These are phyloP conservation scores for Amanita pseudoporphyria DNA, from an alignment of 768 basidiomycete genomes.

Conservation along the genomic window DNA sequence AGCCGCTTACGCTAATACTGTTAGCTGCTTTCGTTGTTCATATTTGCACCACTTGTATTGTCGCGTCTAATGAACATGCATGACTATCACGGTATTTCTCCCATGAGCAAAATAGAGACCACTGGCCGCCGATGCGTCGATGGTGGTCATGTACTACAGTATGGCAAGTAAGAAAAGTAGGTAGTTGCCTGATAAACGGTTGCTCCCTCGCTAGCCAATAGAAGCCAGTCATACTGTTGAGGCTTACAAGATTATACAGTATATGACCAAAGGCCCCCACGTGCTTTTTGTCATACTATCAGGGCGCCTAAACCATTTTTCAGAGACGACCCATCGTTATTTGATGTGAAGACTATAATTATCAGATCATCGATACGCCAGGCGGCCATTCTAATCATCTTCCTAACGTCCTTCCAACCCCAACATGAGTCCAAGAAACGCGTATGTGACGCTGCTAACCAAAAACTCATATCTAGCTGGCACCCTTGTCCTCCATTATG, in stretches of 20 bases:
- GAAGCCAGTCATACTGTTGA: too few relatives aligned
- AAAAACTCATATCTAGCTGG: conserved; percentile 58
- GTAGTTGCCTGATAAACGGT: too few relatives aligned
- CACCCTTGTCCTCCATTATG: conserved; percentile 48
- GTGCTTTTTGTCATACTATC: too few relatives aligned
- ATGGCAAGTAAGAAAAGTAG: too few relatives aligned
- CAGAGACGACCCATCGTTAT: too few relatives aligned
- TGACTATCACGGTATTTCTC: not conserved
- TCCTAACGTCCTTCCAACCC: not conserved
- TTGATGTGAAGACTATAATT: not conserved
- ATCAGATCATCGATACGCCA: not conserved
- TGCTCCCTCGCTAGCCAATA: too few relatives aligned
- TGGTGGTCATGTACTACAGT: too few relatives aligned
- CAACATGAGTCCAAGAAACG: conserved; percentile 32
- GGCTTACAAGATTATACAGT: too few relatives aligned
- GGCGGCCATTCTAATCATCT: not conserved
- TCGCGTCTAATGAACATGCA: conserved; percentile 1
- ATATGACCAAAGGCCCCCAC: too few relatives aligned
- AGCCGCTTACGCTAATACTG: conserved; percentile 5
- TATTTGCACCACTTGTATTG: not conserved
- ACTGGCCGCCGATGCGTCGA: too few relatives aligned
- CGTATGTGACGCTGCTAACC: conserved; percentile 76
- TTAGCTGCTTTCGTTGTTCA: not conserved
- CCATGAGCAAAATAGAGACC: not conserved
- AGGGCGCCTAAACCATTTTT: too few relatives aligned